Evolutionary conservation across 805 yeast species (phyloP).

Genomic region (Metschnikowia colocasiae): DNA sequence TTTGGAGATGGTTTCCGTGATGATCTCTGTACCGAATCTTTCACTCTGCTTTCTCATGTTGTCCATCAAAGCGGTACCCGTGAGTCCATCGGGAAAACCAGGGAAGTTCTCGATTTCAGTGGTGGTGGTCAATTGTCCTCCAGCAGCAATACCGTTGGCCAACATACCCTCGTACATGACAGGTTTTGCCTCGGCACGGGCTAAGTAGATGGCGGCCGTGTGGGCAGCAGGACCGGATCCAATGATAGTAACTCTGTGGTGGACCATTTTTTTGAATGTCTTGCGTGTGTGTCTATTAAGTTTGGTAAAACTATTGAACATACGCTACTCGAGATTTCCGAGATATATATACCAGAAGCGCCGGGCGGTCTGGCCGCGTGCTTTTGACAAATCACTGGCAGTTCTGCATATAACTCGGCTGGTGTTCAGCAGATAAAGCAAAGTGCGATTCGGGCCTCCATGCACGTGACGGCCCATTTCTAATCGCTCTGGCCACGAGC

Average conservation of each 20-base stretch:
- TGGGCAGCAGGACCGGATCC: slow-evolving; percentile 99
- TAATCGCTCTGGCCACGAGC: neutral
- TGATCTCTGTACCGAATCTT: slow-evolving; percentile 87
- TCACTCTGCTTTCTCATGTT: slow-evolving; percentile 85
- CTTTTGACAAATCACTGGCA: slow-evolving; percentile 7
- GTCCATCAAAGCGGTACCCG: slow-evolving; percentile 88
- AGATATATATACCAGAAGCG: slow-evolving; percentile 7
- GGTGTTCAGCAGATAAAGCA: neutral
- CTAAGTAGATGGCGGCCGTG: slow-evolving; percentile 95
- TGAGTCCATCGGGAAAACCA: slow-evolving; percentile 92
- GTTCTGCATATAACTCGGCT: slow-evolving; percentile 8
- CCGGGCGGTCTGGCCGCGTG: slow-evolving; percentile 12
- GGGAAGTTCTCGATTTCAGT: slow-evolving; percentile 99
- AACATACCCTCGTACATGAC: slow-evolving; percentile 91
- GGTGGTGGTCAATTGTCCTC: slow-evolving; percentile 98
- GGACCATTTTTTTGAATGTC: slow-evolving; percentile 56
- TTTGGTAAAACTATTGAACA: neutral
- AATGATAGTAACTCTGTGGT: slow-evolving; percentile 78
- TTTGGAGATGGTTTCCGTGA: slow-evolving; percentile 93
- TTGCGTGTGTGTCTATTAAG: neutral
- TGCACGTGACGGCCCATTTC: neutral
- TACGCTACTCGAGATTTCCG: neutral
- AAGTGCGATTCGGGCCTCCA: slow-evolving; percentile 1
- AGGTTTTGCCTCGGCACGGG: slow-evolving; percentile 96
- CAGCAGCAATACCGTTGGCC: slow-evolving; percentile 98